Base-by-base conservation (phyloP, 192 early-diverging fungal species). In the Coemansia sp. region DNA sequence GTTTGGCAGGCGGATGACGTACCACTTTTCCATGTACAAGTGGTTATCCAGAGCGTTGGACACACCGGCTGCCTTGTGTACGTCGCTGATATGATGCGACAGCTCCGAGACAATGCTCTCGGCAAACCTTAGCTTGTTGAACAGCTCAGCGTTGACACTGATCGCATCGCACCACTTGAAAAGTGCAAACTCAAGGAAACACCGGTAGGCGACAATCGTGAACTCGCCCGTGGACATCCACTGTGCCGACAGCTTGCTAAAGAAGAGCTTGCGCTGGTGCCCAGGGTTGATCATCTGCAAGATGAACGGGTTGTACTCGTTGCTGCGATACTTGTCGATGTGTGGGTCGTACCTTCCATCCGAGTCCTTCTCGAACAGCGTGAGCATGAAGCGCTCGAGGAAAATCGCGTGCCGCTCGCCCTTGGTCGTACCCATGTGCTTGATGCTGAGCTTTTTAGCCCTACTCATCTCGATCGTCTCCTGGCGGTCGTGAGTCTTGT, bases 221-320 rank as follows among this genome's bases (percentile, higher is more conserved):
- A 84, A 84, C 68, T 84, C 82, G 63, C 82, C 82, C 1, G 82
- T 76, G 3, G 77, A 67, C 77, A 84, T 67, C 82, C 82, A 84
- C 12, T 69, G 60, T 0, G 70, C 70, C 15, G 80, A 46, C 44
- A 76, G 70, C 60, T 70, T 60, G 69, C 62, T 84, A 66, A 79
- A 84, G 63, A 76, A 78, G 37, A 80, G 74, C 68, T 74, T 77
- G 62, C 77, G 77, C 37, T 64, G 68, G 32, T 79, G 77, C 1
- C 68, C 77, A 1, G 77, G 74, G 58, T 79, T 79, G 62, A 84
- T 80, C 31, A 72, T 45, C 17, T 70, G 67, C 64, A 79, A 65
- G 7, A 80, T 76, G 62, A 84, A 80, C 62, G 82, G 82, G 14
- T 84, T 84, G 63, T 84, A 84, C 74, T 84, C 82, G 65, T 77